Conservation (phyloP, 495 filamentous ascomycete genomes). For the Penicillium antarcticum region DNA sequence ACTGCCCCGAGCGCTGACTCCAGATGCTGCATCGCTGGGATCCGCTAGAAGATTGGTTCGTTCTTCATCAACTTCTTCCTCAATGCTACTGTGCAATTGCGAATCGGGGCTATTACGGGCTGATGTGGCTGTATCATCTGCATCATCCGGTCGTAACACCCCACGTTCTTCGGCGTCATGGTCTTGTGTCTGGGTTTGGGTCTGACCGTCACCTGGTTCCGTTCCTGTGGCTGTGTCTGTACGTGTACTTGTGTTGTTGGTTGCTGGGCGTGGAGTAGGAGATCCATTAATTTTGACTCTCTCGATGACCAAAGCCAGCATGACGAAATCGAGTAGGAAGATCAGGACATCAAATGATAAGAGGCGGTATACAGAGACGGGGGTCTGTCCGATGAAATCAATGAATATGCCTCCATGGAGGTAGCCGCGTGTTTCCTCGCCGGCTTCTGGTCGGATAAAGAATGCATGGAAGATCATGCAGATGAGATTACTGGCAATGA, state of each 20-base stretch:
- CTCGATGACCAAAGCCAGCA: slow-evolving; percentile 71
- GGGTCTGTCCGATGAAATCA: slow-evolving; percentile 84
- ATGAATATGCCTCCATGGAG: slow-evolving; percentile 81
- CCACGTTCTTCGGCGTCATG: slow-evolving; percentile 83
- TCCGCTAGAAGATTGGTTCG: slow-evolving; percentile 46
- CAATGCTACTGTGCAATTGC: slow-evolving; percentile 8
- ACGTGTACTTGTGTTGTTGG: slow-evolving; percentile 6
- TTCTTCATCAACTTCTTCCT: slow-evolving; percentile 38
- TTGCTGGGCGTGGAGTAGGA: slow-evolving; percentile 6
- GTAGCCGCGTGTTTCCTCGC: slow-evolving; percentile 75
- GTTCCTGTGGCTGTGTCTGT: background rate
- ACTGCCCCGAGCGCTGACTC: slow-evolving; percentile 28
- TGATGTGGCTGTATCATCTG: slow-evolving; percentile 21
- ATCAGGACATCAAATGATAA: slow-evolving; percentile 63
- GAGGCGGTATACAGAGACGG: slow-evolving; percentile 62
- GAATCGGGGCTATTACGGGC: slow-evolving; percentile 3
- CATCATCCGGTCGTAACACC: slow-evolving; percentile 46
- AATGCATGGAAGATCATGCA: slow-evolving; percentile 71
- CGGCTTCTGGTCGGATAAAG: slow-evolving; percentile 58
- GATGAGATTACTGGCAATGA: slow-evolving; percentile 66
- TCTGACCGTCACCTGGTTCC: too few relatives aligned
- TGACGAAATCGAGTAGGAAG: slow-evolving; percentile 65
- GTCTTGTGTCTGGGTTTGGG: slow-evolving; percentile 49
- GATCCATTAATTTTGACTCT: slow-evolving; percentile 49
- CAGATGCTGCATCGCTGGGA: slow-evolving; percentile 28